phyloP scores from a whole-genome alignment of 2,329 filamentous ascomycete species.

The Lachnellula cervina region DNA sequence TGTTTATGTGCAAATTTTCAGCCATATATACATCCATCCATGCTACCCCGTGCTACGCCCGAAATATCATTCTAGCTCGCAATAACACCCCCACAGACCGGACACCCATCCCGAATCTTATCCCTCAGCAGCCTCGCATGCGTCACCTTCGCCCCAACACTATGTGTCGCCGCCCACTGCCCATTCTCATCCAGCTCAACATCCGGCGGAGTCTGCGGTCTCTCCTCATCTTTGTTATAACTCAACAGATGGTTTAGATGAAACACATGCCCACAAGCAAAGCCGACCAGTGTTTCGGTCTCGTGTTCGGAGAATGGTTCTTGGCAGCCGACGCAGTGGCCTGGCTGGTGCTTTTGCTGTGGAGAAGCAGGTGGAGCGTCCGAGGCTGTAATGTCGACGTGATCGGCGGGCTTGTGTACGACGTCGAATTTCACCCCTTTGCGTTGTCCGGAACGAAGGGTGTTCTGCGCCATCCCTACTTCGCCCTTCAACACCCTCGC shows the following conservation, averaged over 20 bases:
- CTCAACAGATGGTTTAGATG: slow-evolving; percentile 68
- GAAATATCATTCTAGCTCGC: background rate
- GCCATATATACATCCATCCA: background rate
- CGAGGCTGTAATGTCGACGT: slow-evolving; percentile 41
- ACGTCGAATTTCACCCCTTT: slow-evolving; percentile 89
- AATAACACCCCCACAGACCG: slow-evolving; percentile 41
- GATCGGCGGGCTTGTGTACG: slow-evolving; percentile 39
- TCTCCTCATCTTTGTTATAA: slow-evolving; percentile 28
- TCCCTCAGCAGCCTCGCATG: slow-evolving; percentile 75
- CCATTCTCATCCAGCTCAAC: slow-evolving; percentile 43
- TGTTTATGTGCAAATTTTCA: background rate
- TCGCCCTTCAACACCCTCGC: slow-evolving; percentile 83
- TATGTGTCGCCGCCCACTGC: slow-evolving; percentile 46
- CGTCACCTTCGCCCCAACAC: slow-evolving; percentile 81
- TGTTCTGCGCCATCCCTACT: slow-evolving; percentile 77
- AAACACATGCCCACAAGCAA: slow-evolving; percentile 77
- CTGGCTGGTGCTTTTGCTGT: slow-evolving; percentile 35
- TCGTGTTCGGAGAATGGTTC: slow-evolving; percentile 57
- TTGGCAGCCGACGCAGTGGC: slow-evolving; percentile 55
- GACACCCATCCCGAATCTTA: slow-evolving; percentile 61
- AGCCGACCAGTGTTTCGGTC: slow-evolving; percentile 69
- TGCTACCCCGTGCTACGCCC: background rate
- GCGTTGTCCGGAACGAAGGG: slow-evolving; percentile 71
- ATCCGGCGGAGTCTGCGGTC: slow-evolving; percentile 34
- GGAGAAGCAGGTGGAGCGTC: slow-evolving; percentile 31